Base-by-base conservation (phyloP, 1,284 basidiomycete genomes). In the Trichosporon inkin region DNA sequence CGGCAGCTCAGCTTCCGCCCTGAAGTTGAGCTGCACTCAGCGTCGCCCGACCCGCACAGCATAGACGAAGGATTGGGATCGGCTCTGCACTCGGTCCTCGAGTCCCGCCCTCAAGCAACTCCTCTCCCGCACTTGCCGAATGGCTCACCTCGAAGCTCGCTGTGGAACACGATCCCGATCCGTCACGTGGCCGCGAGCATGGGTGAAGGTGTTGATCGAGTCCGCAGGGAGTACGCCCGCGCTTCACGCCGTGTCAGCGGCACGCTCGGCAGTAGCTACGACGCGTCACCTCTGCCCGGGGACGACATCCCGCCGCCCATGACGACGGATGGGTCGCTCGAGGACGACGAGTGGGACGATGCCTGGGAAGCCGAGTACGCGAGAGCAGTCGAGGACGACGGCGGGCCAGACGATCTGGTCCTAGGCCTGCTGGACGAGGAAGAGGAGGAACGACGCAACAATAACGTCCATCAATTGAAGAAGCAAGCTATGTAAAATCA, bases 81-180 rank as follows among this genome's bases (percentile, higher is more conserved):
- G 1, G 89, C 90, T 1, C 82, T 92, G 62, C 80, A 84, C 5
- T 84, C 82, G 0, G 83, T 83, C 19, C 80, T 91, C 41, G 85
- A 85, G 35, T 73, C 81, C 2, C 70, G 76, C 4, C 81, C 81
- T 7, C 74, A 60, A 7, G 53, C 79, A 1, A 78, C 77, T 0
- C 82, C 84, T 64, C 80, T 91, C 0, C 90, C 90, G 0, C 88
- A 89, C 82, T 81, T 89, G 40, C 89, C 90, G 0, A 90, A 92
- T 69, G 87, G 88, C 28, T 73, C 81, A 17, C 70, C 74, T 2
- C 44, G 44, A 14, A 28, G 24, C 24, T 32, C 52, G 24, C 61
- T 63, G 16, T 75, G 73, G 71, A 54, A 67, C 20, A 56, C 60
- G 13, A 71, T 76, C 10, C 78, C 78, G 7, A 76, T 78, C 58